Evolutionary conservation across 2,329 filamentous ascomycete genomes (phyloP), one percentile per base, ranked within the genome.

Genomic region (Hypoxylon sp.): DNA sequence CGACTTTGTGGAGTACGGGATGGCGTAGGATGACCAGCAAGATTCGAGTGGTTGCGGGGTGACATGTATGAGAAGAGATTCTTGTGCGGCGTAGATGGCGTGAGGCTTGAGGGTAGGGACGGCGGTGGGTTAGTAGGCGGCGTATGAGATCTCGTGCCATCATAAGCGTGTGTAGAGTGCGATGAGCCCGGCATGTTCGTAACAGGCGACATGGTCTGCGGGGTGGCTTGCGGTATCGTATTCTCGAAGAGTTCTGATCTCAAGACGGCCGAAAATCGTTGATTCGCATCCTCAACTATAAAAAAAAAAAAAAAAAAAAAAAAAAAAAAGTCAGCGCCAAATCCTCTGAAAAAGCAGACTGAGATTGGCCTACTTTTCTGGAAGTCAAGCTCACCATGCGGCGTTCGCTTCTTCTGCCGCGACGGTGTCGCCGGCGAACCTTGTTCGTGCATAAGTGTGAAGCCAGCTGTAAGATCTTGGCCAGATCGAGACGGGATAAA

Each of bases 401-500:
- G 90, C 15, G 88, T 87, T 31, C 92, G 87, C 75, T 89, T 92
- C 74, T 90, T 91, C 51, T 88, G 83, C 68, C 87, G 90, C 3
- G 91, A 93, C 1, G 93, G 91, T 1, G 92, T 96, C 8, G 93
- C 89, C 13, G 94, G 94, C 13, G 93, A 97, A 27, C 89, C 91
- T 69, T 96, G 91, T 57, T 97, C 93, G 67, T 96, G 90, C 19
- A 97, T 79, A 46, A 97, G 77, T 68, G 87, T 96, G 73, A 94
- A 97, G 71, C 91, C 95, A 43, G 93, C 91, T 69, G 93, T 89
- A 16, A 97, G 78, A 71, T 99, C 94, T 71, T 96, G 91, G 4
- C 93, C 94, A 59, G 92, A 88, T 30, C 94, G 84, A 63, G 94
- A 95, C 19, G 94, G 94, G 62, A 99, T 97, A 69, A 99, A 99